These are phyloP conservation scores for Fusarium tupiense DNA, from an alignment of 2,329 filamentous ascomycete species.

Conservation along the genomic window DNA sequence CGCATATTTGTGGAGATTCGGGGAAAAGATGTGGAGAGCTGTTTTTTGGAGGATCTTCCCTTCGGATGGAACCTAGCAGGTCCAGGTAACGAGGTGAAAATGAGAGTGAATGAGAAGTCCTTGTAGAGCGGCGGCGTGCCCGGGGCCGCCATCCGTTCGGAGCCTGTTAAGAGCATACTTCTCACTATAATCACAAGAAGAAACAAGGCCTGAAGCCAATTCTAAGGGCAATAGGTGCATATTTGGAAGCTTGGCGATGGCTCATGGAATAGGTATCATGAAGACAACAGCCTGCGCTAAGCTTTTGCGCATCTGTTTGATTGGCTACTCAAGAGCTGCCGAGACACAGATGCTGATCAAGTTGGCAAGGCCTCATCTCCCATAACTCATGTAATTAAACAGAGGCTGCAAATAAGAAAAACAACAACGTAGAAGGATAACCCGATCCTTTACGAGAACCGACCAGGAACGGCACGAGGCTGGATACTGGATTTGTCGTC, in stretches of 20 bases:
- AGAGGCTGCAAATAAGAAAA: neutral
- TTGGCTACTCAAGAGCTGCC: constrained; percentile 8
- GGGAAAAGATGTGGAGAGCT: constrained; percentile 22
- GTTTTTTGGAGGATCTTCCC: constrained; percentile 9
- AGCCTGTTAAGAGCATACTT: neutral
- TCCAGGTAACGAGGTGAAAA: neutral
- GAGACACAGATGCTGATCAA: constrained; percentile 20
- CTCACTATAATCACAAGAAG: neutral
- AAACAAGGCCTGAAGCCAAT: neutral
- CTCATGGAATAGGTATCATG: neutral
- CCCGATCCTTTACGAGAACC: neutral
- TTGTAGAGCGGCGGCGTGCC: neutral
- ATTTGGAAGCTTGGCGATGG: neutral
- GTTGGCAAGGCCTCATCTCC: constrained; percentile 15
- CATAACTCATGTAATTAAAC: constrained; percentile 24
- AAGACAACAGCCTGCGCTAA: constrained; percentile 1
- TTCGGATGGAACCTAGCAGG: constrained; percentile 24
- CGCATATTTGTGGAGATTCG: constrained; percentile 15
- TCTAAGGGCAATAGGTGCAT: neutral
- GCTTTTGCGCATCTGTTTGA: constrained; percentile 12
- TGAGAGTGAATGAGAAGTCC: neutral
- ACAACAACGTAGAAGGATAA: neutral
- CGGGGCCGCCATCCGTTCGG: neutral
- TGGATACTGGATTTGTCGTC: neutral
- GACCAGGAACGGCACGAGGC: constrained; percentile 4